phyloP scores from a whole-genome alignment of 2,329 filamentous ascomycete genomes.

The Aureobasidium vineae region DNA sequence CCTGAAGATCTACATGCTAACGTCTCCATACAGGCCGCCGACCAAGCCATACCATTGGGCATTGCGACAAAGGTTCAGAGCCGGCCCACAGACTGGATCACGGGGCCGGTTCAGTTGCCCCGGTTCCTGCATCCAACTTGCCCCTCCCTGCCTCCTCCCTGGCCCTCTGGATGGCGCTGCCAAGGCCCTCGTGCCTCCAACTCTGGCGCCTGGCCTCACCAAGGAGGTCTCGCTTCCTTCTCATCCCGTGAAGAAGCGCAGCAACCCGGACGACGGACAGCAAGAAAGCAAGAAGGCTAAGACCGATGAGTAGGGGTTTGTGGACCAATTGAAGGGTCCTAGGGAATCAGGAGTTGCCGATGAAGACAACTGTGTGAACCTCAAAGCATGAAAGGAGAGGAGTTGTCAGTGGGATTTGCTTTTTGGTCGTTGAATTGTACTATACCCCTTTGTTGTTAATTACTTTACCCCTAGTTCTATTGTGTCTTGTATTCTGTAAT shows the following conservation, averaged over 20 bases:
- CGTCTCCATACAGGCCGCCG: neutral
- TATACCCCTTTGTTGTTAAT: neutral
- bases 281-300: neutral
- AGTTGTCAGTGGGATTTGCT: neutral
- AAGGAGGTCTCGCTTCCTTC: neutral
- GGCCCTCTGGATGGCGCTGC: neutral
- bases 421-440: neutral
- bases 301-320: neutral
- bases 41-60: neutral
- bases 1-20: neutral
- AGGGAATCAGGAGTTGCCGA: neutral
- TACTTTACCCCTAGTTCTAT: neutral
- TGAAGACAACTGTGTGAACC: neutral
- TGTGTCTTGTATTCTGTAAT: neutral
- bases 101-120: neutral
- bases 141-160: neutral
- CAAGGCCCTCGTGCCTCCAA: neutral
- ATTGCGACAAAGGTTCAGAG: neutral
- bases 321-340: neutral
- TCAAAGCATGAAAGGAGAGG: neutral
- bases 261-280: neutral
- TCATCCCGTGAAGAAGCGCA: neutral
- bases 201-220: neutral
- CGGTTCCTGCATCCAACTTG: neutral
- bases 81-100: neutral